phyloP scores from a whole-genome alignment of 225 moss, liverwort and hornwort genomes.

The Takakia lepidozioides region DNA sequence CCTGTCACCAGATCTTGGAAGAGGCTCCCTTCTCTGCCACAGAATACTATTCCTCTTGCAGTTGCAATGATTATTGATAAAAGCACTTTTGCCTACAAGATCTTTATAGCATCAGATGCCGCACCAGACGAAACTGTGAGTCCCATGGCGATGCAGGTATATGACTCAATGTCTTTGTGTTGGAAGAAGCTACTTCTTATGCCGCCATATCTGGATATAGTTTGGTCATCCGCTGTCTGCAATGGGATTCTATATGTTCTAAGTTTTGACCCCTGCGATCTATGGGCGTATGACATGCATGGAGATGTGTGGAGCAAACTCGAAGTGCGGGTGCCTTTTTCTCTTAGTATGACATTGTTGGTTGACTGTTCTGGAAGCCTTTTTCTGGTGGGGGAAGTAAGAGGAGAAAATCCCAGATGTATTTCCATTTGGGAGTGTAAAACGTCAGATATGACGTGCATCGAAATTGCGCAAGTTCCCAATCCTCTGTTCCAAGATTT shows the following conservation, averaged over 20 bases:
- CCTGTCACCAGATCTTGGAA: conserved; percentile 39
- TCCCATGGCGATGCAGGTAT: conserved; percentile 55
- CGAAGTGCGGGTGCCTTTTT: conserved; percentile 35
- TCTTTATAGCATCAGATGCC: conserved; percentile 47
- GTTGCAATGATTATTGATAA: conserved; percentile 39
- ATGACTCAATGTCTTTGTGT: conserved; percentile 27
- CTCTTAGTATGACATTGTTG: conserved; percentile 43
- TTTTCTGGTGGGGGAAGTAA: conserved; percentile 39
- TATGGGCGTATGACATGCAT: conserved; percentile 42
- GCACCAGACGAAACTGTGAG: conserved; percentile 38
- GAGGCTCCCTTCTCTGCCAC: conserved; percentile 36
- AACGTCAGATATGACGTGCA: conserved; percentile 28
- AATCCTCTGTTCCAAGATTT: conserved; percentile 40
- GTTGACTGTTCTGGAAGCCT: conserved; percentile 28
- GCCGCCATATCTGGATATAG: conserved; percentile 49
- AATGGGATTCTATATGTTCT: conserved; percentile 39
- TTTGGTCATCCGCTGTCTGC: conserved; percentile 48
- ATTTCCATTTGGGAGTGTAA: conserved; percentile 54
- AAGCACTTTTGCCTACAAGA: conserved; percentile 27
- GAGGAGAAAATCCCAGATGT: conserved; percentile 31
- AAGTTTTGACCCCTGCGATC: conserved; percentile 47
- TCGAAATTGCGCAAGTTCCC: conserved; percentile 33
- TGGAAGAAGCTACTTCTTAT: conserved; percentile 37
- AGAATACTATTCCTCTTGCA: conserved; percentile 39
- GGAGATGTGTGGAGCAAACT: conserved; percentile 40